phyloP scores from a whole-genome alignment of 2,329 filamentous ascomycete genomes.

The Ilyonectria destructans region DNA sequence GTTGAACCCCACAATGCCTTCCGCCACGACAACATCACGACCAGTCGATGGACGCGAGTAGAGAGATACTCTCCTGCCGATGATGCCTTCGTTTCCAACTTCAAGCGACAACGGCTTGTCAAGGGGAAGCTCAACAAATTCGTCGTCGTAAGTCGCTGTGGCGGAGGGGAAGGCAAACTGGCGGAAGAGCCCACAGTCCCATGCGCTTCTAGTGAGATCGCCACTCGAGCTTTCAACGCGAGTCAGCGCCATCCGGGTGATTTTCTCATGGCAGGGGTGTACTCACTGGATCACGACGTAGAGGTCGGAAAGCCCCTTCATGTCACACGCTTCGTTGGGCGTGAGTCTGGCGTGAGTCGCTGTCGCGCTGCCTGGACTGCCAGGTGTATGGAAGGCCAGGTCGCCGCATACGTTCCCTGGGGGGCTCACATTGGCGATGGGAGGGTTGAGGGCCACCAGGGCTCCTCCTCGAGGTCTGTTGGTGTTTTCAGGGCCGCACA shows the following conservation, averaged over 20 bases:
- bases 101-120: conserved; percentile 59
- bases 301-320: conserved; percentile 45
- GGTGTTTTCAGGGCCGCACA: conserved; percentile 63
- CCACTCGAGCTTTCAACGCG: conserved; percentile 56
- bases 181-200: conserved; percentile 62
- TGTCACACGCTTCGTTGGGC: conserved; percentile 43
- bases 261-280: neutral
- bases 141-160: conserved; percentile 19
- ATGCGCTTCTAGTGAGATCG: conserved; percentile 59
- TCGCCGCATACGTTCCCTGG: conserved; percentile 52
- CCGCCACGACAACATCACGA: conserved; percentile 56
- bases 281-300: conserved; percentile 64
- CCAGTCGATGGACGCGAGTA: conserved; percentile 48
- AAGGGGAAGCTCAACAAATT: conserved; percentile 56
- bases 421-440: conserved; percentile 34
- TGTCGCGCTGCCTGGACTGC: conserved; percentile 53
- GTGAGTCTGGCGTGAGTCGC: conserved; percentile 64
- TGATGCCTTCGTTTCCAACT: conserved; percentile 64
- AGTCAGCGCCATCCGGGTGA: conserved; percentile 28
- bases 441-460: conserved; percentile 60
- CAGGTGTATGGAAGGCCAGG: conserved; percentile 62
- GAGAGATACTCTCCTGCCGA: conserved; percentile 64
- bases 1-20: conserved; percentile 68
- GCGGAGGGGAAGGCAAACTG: conserved; percentile 54
- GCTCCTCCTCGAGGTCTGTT: conserved; percentile 63